These are phyloP conservation scores for Geranium brycei DNA, from an alignment of 345 rosid genomes.

Conservation along the genomic window DNA sequence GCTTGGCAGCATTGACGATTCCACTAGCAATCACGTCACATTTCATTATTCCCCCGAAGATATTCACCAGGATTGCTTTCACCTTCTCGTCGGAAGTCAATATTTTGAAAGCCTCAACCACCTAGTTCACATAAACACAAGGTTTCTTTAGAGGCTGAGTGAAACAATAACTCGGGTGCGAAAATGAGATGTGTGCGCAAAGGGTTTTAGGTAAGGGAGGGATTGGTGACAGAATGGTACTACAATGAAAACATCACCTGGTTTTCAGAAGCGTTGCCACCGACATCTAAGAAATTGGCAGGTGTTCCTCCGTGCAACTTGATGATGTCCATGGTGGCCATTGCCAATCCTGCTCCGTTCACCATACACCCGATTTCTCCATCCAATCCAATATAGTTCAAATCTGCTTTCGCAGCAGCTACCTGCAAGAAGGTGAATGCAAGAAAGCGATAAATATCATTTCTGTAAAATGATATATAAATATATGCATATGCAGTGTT, in stretches of 20 bases:
- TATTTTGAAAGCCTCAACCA: slow-evolving; percentile 96
- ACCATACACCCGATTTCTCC: slow-evolving; percentile 99
- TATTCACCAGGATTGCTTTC: slow-evolving; percentile 94
- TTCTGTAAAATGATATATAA: too few relatives aligned
- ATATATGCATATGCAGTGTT: background rate
- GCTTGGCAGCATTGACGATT: slow-evolving; percentile 96
- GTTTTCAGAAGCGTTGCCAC: slow-evolving; percentile 95
- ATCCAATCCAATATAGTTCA: slow-evolving; percentile 93
- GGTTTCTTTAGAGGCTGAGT: too few relatives aligned
- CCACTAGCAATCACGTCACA: slow-evolving; percentile 99
- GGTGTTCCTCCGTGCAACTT: slow-evolving; percentile 98
- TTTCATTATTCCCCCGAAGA: slow-evolving; percentile 97
- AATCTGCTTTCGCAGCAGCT: slow-evolving; percentile 86
- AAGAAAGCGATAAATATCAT: background rate
- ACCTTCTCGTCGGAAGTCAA: slow-evolving; percentile 96
- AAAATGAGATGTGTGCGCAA: too few relatives aligned
- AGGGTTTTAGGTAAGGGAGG: too few relatives aligned
- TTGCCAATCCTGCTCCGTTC: slow-evolving; percentile 99
- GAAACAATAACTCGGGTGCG: too few relatives aligned
- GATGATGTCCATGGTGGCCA: slow-evolving; percentile 99
- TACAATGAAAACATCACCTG: slow-evolving; percentile 31
- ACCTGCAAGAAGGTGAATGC: slow-evolving; percentile 41
- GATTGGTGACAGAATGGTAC: too few relatives aligned
- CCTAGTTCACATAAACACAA: slow-evolving; percentile 38
- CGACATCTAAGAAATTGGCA: slow-evolving; percentile 95